Base-by-base conservation (phyloP, 1,284 basidiomycete genomes). In the Clitocybe nebularis region DNA sequence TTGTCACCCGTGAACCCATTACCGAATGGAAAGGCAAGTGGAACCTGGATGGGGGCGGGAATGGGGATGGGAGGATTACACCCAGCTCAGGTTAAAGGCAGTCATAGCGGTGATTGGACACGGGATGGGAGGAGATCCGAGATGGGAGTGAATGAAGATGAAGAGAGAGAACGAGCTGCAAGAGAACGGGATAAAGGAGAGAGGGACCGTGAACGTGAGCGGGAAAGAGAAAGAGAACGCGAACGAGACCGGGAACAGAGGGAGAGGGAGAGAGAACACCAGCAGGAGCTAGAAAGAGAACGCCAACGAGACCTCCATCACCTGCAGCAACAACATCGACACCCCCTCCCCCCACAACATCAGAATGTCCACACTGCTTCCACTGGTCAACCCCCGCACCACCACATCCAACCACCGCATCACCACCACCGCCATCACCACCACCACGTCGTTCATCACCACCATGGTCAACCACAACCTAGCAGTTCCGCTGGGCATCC, bases 401-500 rank as follows among this genome's bases (percentile, higher is more conserved):
- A 62, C 33, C 57, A 55, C 20, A 34, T 48, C 14, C 38, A 47
- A 51, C 48, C 50, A 42, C 41, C 59, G 17, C 67, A 69, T 42
- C 64, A 69, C 42, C 64, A 67, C 36, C 62, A 59, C 34, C 59
- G 51, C 14, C 53, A 53, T 1, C 56, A 61, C 28, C 63, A 64
- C 40, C 66, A 61, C 17, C 61, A 61, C 43, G 65, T 64, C 44
- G 49, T 66, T 24, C 61, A 67, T 22, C 66, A 66, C 46, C 67
- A 67, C 43, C 66, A 66, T 40, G 59, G 61, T 36, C 46, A 46
- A 23, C 62, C 53, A 20, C 51, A 54, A 14, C 55, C 59, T 35
- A 52, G 40, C 3, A 39, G 46, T 7, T 41, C 52, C 10, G 13
- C 36, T 17, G 53, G 52, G 14, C 56, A 57, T 22, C 40, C 62